phyloP scores from a whole-genome alignment of 2,329 filamentous ascomycete genomes.

The Hypoxylon sp. region DNA sequence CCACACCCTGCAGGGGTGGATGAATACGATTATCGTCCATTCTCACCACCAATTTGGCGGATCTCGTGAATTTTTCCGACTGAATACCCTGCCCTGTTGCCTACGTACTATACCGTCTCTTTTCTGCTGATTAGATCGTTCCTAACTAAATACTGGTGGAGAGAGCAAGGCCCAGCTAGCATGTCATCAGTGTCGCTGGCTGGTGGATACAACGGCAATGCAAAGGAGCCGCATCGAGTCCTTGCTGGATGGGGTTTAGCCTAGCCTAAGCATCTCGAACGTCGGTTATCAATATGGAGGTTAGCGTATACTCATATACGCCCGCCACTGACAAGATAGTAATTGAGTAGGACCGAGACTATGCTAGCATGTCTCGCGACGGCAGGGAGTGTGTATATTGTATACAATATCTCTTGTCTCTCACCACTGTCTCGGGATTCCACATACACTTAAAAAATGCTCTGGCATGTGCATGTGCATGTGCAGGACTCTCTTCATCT shows the following conservation, averaged over 20 bases:
- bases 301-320: constrained; percentile 17
- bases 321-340: constrained; percentile 34
- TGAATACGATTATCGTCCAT: constrained; percentile 25
- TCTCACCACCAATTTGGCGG: constrained; percentile 2
- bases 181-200: constrained; percentile 5
- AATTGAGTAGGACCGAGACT: constrained; percentile 37
- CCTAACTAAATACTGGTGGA: neutral
- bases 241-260: constrained; percentile 36
- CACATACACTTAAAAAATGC: constrained; percentile 13
- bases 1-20: constrained; percentile 19
- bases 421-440: constrained; percentile 42
- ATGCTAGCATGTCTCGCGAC: constrained; percentile 34
- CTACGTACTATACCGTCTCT: constrained; percentile 4
- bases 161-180: neutral
- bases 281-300: constrained; percentile 10
- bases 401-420: constrained; percentile 42
- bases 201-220: constrained; percentile 19
- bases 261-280: constrained; percentile 18
- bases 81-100: neutral
- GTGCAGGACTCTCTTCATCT: constrained; percentile 14
- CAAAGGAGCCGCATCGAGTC: constrained; percentile 41
- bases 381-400: constrained; percentile 32
- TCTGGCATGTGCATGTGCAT: constrained; percentile 42
- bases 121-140: neutral
- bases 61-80: constrained; percentile 1